Base-by-base conservation (phyloP, 805 yeast species). In the Yamadazyma sp. region DNA sequence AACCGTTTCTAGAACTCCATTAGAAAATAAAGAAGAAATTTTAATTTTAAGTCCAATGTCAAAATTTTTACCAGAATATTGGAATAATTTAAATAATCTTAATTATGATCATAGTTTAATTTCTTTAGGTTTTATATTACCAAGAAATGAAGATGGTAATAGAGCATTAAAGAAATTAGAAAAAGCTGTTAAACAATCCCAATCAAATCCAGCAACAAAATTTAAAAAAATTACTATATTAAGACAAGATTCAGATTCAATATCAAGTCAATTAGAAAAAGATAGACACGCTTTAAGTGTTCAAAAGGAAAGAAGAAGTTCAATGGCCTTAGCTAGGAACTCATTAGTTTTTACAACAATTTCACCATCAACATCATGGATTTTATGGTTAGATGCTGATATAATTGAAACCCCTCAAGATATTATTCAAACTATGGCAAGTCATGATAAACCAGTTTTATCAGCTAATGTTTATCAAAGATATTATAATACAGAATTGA, bases 381-480 rank as follows among this genome's bases (percentile, higher is more conserved):
- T 91, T 13, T 66, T 93, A 33, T 93, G 99, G 99, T 68, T 93
- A 47, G 99, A 93, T 60, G 82, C 95, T 2, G 99, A 93, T 61
- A 82, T 93, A 28, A 75, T 89, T 22, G 99, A 93, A 61, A 77
- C 96, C 4, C 95, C 96, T 12, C 62, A 75, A 10, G 77, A 84
- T 12, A 64, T 93, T 50, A 76, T 93, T 43, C 95, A 93, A 65
- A 98, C 91, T 55, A 63, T 93, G 73, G 80, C 91, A 12, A 53
- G 71, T 8, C 96, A 88, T 60, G 78, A 91, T 58, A 86, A 83
- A 58, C 87, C 96, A 3, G 84, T 93, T 8, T 60, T 93, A 19
- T 83, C 93, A 2, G 97, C 98, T 15, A 93, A 93, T 60, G 94
- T 95, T 48, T 93, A 78, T 62, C 98, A 93, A 69, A 69, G 94